A percentile compares a stretch with the other conserved stretches of the same genome.
phyloP scores from a whole-genome alignment of 345 rosid genomes.

The Lagerstroemia speciosa region DNA sequence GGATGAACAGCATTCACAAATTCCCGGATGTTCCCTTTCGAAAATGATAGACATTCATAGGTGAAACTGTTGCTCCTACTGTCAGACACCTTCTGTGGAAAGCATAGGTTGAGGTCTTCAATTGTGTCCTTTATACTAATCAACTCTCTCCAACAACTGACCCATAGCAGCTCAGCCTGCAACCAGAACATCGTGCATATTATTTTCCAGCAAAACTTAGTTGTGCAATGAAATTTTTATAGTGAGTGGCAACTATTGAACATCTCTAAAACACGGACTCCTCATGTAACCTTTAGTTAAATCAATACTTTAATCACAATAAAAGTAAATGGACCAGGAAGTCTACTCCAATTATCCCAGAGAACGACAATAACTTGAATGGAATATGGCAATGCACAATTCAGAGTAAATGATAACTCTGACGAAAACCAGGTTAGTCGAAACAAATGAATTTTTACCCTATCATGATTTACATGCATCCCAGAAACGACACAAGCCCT shows the following conservation, averaged over 20 bases:
- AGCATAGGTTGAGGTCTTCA: conserved; percentile 34
- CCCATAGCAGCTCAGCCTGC: conserved; percentile 60
- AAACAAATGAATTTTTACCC: no score
- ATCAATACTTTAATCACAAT: no score
- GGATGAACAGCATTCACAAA: conserved; percentile 32
- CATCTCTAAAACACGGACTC: no score
- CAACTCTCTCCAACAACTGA: conserved; percentile 51
- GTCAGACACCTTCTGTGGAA: conserved; percentile 22
- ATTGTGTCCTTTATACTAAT: conserved; percentile 38
- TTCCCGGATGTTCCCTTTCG: conserved; percentile 31
- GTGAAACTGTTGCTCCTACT: conserved; percentile 9
- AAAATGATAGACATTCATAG: conserved; percentile 17
- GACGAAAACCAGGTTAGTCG: no score
- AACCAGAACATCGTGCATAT: conserved; percentile 15
- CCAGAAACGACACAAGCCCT: no score
- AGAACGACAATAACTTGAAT: no score
- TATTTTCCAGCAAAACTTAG: neutral
- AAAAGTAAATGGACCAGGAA: neutral
- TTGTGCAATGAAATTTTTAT: neutral
- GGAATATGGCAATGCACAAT: no score
- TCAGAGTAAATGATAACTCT: no score
- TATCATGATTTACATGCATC: no score
- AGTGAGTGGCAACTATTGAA: no score
- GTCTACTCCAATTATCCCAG: no score
- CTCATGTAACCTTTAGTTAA: no score